phyloP scores from a whole-genome alignment of 768 basidiomycete species.

The Heimioporus sp. region DNA sequence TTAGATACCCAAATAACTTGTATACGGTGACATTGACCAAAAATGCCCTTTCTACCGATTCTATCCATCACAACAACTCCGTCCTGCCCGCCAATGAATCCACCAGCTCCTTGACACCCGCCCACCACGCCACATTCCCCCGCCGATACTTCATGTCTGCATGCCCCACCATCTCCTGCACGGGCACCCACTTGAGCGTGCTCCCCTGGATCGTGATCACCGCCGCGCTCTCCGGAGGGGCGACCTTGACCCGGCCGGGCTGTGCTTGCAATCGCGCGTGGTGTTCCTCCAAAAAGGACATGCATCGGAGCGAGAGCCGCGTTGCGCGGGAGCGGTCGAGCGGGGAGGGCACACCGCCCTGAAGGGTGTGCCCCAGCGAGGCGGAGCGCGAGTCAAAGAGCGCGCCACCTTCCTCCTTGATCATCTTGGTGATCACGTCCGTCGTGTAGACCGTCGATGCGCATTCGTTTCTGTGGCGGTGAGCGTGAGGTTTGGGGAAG shows the following conservation, averaged over 20 bases:
- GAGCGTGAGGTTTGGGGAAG: neutral
- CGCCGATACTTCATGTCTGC: constrained; percentile 91
- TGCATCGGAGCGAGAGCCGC: constrained; percentile 86
- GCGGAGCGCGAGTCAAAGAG: constrained; percentile 95
- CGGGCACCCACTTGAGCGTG: constrained; percentile 76
- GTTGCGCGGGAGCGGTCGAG: constrained; percentile 90
- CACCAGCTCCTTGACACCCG: constrained; percentile 58
- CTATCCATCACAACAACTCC: constrained; percentile 41
- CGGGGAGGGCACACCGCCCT: constrained; percentile 94
- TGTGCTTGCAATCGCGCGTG: constrained; percentile 55
- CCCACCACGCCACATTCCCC: constrained; percentile 82
- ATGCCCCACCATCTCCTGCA: constrained; percentile 77
- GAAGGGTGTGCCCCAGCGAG: constrained; percentile 95
- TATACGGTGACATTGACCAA: too few relatives aligned
- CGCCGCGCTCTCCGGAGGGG: constrained; percentile 67
- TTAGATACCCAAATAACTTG: too few relatives aligned
- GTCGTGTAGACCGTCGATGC: constrained; percentile 90
- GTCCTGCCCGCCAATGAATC: constrained; percentile 71
- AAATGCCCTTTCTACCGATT: too few relatives aligned
- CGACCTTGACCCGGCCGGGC: constrained; percentile 51
- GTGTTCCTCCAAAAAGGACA: constrained; percentile 90
- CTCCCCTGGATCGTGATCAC: constrained; percentile 91
- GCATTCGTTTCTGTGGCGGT: constrained; percentile 66
- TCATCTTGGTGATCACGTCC: constrained; percentile 87
- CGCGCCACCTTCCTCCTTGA: constrained; percentile 89